phyloP scores from a whole-genome alignment of 1,284 basidiomycete genomes.

The Puccinia hordei region DNA sequence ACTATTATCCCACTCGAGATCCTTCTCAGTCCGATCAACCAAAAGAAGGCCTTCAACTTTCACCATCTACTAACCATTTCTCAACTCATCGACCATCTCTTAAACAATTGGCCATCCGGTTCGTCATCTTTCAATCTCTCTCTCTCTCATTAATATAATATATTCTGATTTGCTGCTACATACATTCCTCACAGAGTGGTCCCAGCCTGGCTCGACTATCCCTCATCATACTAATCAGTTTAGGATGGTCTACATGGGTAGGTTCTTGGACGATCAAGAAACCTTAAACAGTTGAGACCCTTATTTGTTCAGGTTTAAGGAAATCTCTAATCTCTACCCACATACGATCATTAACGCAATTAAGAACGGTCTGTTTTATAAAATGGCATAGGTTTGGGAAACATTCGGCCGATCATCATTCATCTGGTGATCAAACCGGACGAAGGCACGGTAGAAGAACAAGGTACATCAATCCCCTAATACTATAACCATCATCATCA shows the following conservation, averaged over 20 bases:
- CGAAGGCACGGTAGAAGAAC: background rate
- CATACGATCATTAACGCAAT: no score
- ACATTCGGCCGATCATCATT: conserved; percentile 3
- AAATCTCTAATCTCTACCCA: background rate
- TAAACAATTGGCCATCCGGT: background rate
- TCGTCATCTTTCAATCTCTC: background rate
- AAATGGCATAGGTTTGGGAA: background rate
- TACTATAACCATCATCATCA: background rate
- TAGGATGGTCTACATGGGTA: conserved; percentile 27
- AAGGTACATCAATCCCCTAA: conserved; percentile 2
- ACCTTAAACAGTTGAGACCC: conserved; percentile 11
- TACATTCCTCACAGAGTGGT: background rate
- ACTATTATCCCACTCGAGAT: conserved; percentile 2
- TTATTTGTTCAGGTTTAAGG: background rate
- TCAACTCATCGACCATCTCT: conserved; percentile 2
- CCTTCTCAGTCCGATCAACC: conserved; percentile 3
- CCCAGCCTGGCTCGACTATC: background rate
- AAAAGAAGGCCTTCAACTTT: background rate
- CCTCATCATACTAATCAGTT: conserved; percentile 13
- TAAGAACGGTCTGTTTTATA: no score
- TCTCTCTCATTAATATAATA: no score
- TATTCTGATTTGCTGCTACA: no score
- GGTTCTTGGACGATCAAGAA: conserved; percentile 18
- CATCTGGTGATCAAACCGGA: conserved; percentile 22
- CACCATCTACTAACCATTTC: background rate